Percentiles rank a stretch among this genome's conserved stretches.
Conservation (phyloP, 192 early-diverging fungal genomes). For the Borealophlyctis nickersoniae region DNA sequence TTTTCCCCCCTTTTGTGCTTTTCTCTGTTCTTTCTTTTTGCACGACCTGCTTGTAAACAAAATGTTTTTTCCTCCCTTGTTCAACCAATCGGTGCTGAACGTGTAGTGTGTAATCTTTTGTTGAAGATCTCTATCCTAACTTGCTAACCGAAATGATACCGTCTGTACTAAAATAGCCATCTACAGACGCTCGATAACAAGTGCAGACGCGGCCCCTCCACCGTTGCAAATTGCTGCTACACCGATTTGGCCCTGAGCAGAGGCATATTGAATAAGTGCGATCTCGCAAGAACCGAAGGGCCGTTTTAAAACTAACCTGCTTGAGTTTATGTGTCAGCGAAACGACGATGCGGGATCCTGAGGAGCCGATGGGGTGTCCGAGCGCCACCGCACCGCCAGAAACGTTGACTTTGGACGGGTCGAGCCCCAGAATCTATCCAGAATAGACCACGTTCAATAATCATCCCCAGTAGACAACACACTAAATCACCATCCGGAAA, state of each 20-base stretch:
- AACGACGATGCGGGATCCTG: conserved; percentile 85
- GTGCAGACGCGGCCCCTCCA: conserved; percentile 87
- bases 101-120: too few relatives aligned
- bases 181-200: conserved; percentile 66
- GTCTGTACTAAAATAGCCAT: too few relatives aligned
- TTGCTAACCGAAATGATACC: too few relatives aligned
- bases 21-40: too few relatives aligned
- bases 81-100: background rate
- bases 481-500: background rate
- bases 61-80: too few relatives aligned
- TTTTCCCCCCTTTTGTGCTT: too few relatives aligned
- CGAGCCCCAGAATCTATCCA: conserved; percentile 71
- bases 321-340: conserved; percentile 75
- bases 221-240: conserved; percentile 95
- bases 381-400: conserved; percentile 91
- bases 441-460: background rate
- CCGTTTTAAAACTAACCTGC: background rate
- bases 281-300: too few relatives aligned
- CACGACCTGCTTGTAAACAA: too few relatives aligned
- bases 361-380: conserved; percentile 91
- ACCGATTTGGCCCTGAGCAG: conserved; percentile 66
- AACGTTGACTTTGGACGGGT: conserved; percentile 80
- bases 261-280: too few relatives aligned
- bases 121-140: too few relatives aligned
- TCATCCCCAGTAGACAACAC: background rate